Evolutionary conservation across 176 grass and related monocot genomes (phyloP).

Genomic region (bread wheat (Triticum aestivum)): IWGSC_CS_RefSeq_v2.1 NC_057796.1:335484413-335484912

Average conservation of each 20-base stretch:
- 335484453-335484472: background rate
- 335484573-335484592: background rate
- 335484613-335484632: background rate
- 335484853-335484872: background rate
- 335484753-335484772: background rate
- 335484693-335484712: background rate
- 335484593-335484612: background rate
- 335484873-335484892: background rate
- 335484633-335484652: background rate
- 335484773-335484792: background rate
- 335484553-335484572: background rate
- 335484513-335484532: slow-evolving; percentile 36
- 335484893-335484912: background rate
- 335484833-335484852: background rate
- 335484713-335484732: background rate
- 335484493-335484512: slow-evolving; percentile 12
- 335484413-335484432: background rate
- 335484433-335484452: background rate
- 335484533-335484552: background rate
- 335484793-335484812: background rate
- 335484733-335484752: background rate
- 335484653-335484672: background rate
- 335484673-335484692: background rate
- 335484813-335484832: background rate
- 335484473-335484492: slow-evolving; percentile 18